A percentile compares a stretch with the other conserved stretches of the same genome.
These are phyloP conservation scores for Pythium oligandrum DNA, from an alignment of 352 stramenopile genomes.

Conservation along the genomic window DNA sequence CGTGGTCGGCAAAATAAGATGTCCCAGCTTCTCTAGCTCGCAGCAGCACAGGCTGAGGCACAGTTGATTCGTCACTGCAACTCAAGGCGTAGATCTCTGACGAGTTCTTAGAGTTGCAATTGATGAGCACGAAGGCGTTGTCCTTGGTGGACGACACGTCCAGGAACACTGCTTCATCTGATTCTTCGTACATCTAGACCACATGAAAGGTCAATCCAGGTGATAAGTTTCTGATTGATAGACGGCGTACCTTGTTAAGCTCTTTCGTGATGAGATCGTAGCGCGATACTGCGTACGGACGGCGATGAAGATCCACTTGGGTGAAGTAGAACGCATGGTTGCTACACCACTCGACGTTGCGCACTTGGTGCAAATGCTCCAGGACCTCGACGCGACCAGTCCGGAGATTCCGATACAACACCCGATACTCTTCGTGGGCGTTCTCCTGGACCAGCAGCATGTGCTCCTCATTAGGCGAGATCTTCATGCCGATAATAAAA, in stretches of 20 bases:
- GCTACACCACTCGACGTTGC: conserved; percentile 70
- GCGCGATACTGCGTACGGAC: conserved; percentile 57
- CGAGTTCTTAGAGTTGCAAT: conserved; percentile 83
- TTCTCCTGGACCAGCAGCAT: conserved; percentile 72
- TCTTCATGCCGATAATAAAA: conserved; percentile 72
- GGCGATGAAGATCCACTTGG: conserved; percentile 52
- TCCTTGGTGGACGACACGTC: conserved; percentile 86
- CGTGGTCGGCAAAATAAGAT: conserved; percentile 85
- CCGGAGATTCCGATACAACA: conserved; percentile 37
- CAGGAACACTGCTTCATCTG: conserved; percentile 74
- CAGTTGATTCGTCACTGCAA: neutral
- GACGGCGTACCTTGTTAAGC: conserved; percentile 48
- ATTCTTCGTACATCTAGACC: conserved; percentile 66
- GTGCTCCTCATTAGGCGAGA: conserved; percentile 53
- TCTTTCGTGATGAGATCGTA: conserved; percentile 42
- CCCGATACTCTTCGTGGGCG: conserved; percentile 54
- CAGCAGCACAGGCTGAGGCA: conserved; percentile 22
- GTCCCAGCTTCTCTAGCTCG: conserved; percentile 47
- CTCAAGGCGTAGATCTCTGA: conserved; percentile 71
- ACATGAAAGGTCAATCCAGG: too few relatives aligned
- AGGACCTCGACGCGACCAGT: conserved; percentile 28
- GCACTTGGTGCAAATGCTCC: conserved; percentile 32
- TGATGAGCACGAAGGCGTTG: conserved; percentile 72
- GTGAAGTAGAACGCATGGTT: conserved; percentile 72
- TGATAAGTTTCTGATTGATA: neutral